Conservation (phyloP, 2,329 filamentous ascomycete genomes). For the Colletotrichum graminicola region DNA sequence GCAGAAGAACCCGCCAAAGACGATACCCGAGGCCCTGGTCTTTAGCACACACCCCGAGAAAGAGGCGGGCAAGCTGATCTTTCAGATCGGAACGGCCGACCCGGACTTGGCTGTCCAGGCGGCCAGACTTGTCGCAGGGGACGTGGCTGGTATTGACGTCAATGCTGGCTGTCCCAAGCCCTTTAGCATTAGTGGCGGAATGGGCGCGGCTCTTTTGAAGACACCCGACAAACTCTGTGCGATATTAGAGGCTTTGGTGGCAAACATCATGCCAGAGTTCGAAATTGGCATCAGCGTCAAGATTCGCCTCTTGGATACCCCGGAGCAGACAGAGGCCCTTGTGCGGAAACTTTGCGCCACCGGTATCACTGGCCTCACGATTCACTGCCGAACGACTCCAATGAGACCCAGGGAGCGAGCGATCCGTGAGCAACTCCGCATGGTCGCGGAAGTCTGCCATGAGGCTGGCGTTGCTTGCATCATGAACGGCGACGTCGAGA, state of each 20-base stretch:
- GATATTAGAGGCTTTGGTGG: constrained; percentile 86
- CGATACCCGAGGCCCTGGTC: constrained; percentile 76
- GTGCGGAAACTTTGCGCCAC: constrained; percentile 85
- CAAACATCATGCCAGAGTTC: constrained; percentile 79
- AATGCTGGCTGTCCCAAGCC: constrained; percentile 99
- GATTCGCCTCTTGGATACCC: constrained; percentile 86
- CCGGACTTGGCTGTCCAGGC: constrained; percentile 87
- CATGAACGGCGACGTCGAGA: constrained; percentile 93
- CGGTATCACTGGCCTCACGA: constrained; percentile 90
- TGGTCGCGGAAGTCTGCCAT: constrained; percentile 84
- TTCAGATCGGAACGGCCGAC: constrained; percentile 90
- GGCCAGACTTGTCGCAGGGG: constrained; percentile 83
- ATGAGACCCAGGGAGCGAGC: constrained; percentile 94
- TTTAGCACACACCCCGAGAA: constrained; percentile 84
- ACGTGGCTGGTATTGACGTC: constrained; percentile 95
- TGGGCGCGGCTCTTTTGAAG: constrained; percentile 91
- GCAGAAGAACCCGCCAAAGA: constrained; percentile 66
- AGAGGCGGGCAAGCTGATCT: constrained; percentile 83
- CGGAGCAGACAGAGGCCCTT: constrained; percentile 80
- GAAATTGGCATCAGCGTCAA: constrained; percentile 97
- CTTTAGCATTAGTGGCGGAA: constrained; percentile 92
- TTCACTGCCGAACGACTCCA: constrained; percentile 95
- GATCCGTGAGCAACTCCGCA: constrained; percentile 85
- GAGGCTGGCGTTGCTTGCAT: constrained; percentile 90
- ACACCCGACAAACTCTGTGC: constrained; percentile 86